A percentile compares a stretch with the other conserved stretches of the same genome.
Conservation (phyloP, 2,329 filamentous ascomycete species). For the Penicillium hesseltinei region DNA sequence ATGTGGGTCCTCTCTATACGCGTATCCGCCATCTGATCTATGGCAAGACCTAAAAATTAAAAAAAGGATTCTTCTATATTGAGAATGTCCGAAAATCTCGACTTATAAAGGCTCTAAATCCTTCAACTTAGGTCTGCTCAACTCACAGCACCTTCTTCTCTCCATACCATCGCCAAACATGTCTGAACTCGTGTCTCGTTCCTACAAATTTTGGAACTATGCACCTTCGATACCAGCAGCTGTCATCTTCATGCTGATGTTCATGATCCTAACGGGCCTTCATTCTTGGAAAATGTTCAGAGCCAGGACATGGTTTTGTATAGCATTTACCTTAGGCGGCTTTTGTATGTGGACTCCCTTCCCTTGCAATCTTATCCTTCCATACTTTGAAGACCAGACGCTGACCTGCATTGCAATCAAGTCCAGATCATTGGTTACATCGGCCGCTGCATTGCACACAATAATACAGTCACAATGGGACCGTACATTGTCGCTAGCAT, state of each 20-base stretch:
- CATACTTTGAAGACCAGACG: not conserved
- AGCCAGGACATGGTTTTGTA: constrained; percentile 15
- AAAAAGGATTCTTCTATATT: not conserved
- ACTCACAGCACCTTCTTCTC: not conserved
- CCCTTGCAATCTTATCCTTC: not conserved
- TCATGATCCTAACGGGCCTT: constrained; percentile 8
- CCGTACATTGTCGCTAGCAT: constrained; percentile 45
- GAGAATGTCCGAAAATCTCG: not conserved
- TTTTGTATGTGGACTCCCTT: constrained; percentile 10
- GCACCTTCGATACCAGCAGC: constrained; percentile 12
- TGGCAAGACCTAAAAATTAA: not conserved
- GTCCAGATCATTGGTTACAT: constrained; percentile 38
- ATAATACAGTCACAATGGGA: constrained; percentile 17
- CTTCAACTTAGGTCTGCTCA: not conserved
- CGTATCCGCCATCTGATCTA: constrained; percentile 1
- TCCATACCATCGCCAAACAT: not conserved
- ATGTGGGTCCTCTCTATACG: not conserved
- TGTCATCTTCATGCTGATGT: constrained; percentile 16
- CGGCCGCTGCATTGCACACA: constrained; percentile 23
- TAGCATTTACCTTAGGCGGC: constrained; percentile 14
- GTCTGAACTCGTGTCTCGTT: constrained; percentile 4
- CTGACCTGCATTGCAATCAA: constrained; percentile 10
- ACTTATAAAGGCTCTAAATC: not conserved
- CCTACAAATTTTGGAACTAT: constrained; percentile 16
- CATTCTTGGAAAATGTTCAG: constrained; percentile 13